These are phyloP conservation scores for Chlorella ohadii DNA, from an alignment of 139 green algal genomes.

Conservation along the genomic window DNA sequence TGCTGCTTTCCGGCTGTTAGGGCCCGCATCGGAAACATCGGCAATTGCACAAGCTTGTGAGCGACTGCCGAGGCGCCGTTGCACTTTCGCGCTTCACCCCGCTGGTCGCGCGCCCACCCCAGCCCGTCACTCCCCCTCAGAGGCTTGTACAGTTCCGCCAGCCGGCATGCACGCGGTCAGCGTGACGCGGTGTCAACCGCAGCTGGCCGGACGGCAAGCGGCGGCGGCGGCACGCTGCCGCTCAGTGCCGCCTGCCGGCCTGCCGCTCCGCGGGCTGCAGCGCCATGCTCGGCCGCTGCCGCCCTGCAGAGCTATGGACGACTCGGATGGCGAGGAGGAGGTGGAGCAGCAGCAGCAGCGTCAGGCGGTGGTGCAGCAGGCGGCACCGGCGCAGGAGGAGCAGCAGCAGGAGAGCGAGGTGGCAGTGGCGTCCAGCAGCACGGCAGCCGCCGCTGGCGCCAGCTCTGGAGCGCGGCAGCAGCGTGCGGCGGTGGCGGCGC, in stretches of 20 bases:
- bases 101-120: too few species aligned
- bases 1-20: too few species aligned
- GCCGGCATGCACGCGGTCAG: conserved; percentile 7
- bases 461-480: background rate
- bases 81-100: too few species aligned
- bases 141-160: background rate
- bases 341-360: background rate
- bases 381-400: background rate
- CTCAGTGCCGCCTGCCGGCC: background rate
- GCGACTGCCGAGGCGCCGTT: too few species aligned
- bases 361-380: background rate
- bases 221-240: background rate
- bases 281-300: conserved; percentile 1
- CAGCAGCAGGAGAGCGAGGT: background rate
- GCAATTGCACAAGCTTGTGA: too few species aligned
- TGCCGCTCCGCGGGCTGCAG: background rate
- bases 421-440: background rate
- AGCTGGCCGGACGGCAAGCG: conserved; percentile 5
- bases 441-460: background rate
- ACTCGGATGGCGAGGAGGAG: background rate
- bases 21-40: too few species aligned
- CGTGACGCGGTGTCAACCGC: conserved; percentile 4
- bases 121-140: background rate
- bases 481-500: background rate
- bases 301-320: conserved; percentile 11